These are phyloP conservation scores for Leccinum incarnatum DNA, from an alignment of 768 basidiomycete species.

Conservation along the genomic window DNA sequence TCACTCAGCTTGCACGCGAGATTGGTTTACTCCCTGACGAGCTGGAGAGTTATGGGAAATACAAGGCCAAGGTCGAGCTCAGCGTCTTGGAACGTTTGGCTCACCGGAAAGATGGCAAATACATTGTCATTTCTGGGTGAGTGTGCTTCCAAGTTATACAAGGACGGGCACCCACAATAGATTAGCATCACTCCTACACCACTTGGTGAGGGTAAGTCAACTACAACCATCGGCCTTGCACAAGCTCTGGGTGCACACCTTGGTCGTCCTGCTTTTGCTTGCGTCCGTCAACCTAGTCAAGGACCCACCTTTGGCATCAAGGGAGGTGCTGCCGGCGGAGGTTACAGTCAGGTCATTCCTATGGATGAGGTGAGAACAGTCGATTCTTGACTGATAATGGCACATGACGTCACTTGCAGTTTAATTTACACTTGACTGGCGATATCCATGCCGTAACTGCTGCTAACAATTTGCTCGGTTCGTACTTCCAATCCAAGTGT, in stretches of 20 bases:
- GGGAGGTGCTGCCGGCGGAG: constrained; percentile 96
- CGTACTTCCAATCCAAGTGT: constrained; percentile 5
- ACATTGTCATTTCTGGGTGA: constrained; percentile 92
- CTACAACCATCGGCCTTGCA: constrained; percentile 94
- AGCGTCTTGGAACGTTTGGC: constrained; percentile 79
- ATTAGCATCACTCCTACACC: constrained; percentile 92
- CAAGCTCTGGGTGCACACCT: constrained; percentile 96
- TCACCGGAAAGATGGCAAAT: constrained; percentile 90
- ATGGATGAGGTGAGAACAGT: constrained; percentile 81
- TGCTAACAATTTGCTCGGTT: constrained; percentile 93
- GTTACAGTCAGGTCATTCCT: constrained; percentile 98
- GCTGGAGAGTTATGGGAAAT: constrained; percentile 90
- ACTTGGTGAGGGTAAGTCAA: constrained; percentile 97
- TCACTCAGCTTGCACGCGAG: constrained; percentile 81
- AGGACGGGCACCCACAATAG: background rate
- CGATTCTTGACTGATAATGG: background rate
- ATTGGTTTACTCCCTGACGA: constrained; percentile 85
- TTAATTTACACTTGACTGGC: constrained; percentile 94
- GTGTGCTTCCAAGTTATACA: constrained; percentile 12
- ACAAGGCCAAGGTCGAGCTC: constrained; percentile 97
- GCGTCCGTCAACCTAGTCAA: constrained; percentile 97
- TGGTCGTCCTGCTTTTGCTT: constrained; percentile 89
- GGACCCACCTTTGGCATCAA: constrained; percentile 99
- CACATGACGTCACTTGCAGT: constrained; percentile 42
- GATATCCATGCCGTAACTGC: constrained; percentile 98